Percentiles rank a stretch among this genome's conserved stretches.
These are phyloP conservation scores for Tulasnella sp. DNA, from an alignment of 768 basidiomycete genomes.

Conservation along the genomic window DNA sequence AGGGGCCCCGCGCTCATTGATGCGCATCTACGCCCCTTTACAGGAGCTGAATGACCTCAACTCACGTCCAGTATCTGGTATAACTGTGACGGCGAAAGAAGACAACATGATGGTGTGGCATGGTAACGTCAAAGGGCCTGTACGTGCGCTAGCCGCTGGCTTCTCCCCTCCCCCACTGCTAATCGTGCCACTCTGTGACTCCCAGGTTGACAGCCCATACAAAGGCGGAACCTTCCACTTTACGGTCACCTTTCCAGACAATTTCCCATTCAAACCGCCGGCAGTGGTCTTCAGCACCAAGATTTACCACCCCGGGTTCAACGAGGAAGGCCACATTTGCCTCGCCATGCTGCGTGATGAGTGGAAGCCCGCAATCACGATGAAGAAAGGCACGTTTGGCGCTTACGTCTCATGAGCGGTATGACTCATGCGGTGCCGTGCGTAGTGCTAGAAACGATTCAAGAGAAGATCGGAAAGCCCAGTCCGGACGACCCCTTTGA, in stretches of 20 bases:
- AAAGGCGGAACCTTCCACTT: conserved; percentile 71
- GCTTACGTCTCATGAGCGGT: not conserved
- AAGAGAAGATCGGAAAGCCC: conserved; percentile 80
- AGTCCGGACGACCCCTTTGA: conserved; percentile 82
- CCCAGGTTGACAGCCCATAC: conserved; percentile 67
- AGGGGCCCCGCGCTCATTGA: conserved; percentile 28
- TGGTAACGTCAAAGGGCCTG: conserved; percentile 61
- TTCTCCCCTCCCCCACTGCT: conserved; percentile 4
- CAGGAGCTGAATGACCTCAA: conserved; percentile 14
- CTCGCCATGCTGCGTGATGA: conserved; percentile 75
- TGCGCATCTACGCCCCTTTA: conserved; percentile 35
- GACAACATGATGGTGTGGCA: conserved; percentile 69
- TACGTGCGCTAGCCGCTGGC: conserved; percentile 29
- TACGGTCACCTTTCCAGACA: conserved; percentile 55
- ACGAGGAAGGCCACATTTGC: conserved; percentile 78
- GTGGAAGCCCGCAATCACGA: conserved; percentile 77
- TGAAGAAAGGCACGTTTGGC: conserved; percentile 46
- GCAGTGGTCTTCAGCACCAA: conserved; percentile 68
- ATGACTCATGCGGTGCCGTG: not conserved
- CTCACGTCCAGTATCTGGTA: conserved; percentile 14
- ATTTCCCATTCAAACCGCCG: conserved; percentile 81
- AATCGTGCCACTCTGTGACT: not conserved
- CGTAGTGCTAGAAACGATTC: conserved; percentile 58
- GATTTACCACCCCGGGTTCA: conserved; percentile 85
- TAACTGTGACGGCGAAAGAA: conserved; percentile 50